These are phyloP conservation scores for Triticum turgidum DNA, from an alignment of 176 grass and related monocot species.

Conservation along the genomic window DNA sequence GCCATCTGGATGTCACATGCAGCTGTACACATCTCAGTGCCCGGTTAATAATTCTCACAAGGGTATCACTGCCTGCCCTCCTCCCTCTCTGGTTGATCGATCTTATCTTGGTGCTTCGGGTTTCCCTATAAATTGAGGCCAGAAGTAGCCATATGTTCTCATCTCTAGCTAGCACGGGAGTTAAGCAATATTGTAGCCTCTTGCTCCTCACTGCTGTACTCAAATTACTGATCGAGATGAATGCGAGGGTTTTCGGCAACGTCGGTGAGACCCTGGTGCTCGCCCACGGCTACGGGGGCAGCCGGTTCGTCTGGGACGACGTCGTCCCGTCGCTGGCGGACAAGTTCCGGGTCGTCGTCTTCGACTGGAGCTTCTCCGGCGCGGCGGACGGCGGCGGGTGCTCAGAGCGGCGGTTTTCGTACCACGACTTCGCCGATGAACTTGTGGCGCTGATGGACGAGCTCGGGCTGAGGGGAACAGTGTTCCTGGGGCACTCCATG, in stretches of 20 bases:
- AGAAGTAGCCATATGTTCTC: background rate
- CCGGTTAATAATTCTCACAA: background rate
- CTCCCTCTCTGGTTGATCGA: constrained; percentile 1
- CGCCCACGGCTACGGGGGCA: constrained; percentile 72
- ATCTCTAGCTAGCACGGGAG: background rate
- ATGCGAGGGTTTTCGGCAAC: constrained; percentile 29
- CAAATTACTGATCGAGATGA: constrained; percentile 17
- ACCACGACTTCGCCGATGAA: constrained; percentile 49
- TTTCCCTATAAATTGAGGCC: constrained; percentile 34
- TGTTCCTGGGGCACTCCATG: constrained; percentile 87
- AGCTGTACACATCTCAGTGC: constrained; percentile 28
- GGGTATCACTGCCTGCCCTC: background rate
- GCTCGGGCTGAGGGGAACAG: constrained; percentile 11
- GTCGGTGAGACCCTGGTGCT: constrained; percentile 59
- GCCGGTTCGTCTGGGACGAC: constrained; percentile 64
- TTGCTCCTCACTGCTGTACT: background rate
- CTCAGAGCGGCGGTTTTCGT: constrained; percentile 30
- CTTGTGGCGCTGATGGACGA: constrained; percentile 58
- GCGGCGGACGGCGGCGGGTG: background rate
- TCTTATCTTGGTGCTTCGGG: constrained; percentile 20
- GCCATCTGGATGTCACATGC: constrained; percentile 38
- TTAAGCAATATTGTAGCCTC: background rate
- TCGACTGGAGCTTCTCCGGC: constrained; percentile 85
- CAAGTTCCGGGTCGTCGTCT: constrained; percentile 63
- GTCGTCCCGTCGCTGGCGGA: constrained; percentile 44